These are phyloP conservation scores for Elongisporangium anandrum DNA, from an alignment of 352 stramenopile species.

Conservation along the genomic window DNA sequence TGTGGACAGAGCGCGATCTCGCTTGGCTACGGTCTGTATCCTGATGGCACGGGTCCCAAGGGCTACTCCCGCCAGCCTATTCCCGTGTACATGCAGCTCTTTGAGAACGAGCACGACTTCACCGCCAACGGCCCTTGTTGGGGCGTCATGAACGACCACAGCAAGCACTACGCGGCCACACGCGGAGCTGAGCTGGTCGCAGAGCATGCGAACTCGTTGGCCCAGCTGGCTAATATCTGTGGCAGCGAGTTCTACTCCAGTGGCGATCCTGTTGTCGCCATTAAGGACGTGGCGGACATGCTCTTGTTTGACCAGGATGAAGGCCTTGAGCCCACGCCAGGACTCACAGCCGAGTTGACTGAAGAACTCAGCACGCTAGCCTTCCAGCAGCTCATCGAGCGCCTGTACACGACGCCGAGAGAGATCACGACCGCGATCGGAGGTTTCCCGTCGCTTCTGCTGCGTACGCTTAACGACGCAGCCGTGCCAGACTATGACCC, in stretches of 20 bases:
- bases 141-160: conserved; percentile 46
- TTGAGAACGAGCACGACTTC: conserved; percentile 80
- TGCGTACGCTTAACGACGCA: conserved; percentile 53
- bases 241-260: conserved; percentile 42
- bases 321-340: conserved; percentile 35
- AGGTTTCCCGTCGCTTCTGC: conserved; percentile 62
- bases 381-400: conserved; percentile 72
- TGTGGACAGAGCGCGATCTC: conserved; percentile 70
- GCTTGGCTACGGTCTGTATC: conserved; percentile 67
- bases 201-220: conserved; percentile 35
- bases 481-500: conserved; percentile 21
- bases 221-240: conserved; percentile 33
- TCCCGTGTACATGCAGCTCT: conserved; percentile 73
- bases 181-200: conserved; percentile 33
- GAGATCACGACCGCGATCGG: conserved; percentile 67
- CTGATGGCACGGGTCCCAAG: conserved; percentile 51
- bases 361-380: conserved; percentile 49
- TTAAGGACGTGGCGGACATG: conserved; percentile 77
- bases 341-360: conserved; percentile 39
- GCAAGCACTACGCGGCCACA: conserved; percentile 35
- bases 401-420: conserved; percentile 59
- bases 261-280: conserved; percentile 42
- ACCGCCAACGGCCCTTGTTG: conserved; percentile 66
- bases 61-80: conserved; percentile 62
- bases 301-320: conserved; percentile 68